These are phyloP conservation scores for Cytidiella melzeri DNA, from an alignment of 768 basidiomycete species.

Conservation along the genomic window DNA sequence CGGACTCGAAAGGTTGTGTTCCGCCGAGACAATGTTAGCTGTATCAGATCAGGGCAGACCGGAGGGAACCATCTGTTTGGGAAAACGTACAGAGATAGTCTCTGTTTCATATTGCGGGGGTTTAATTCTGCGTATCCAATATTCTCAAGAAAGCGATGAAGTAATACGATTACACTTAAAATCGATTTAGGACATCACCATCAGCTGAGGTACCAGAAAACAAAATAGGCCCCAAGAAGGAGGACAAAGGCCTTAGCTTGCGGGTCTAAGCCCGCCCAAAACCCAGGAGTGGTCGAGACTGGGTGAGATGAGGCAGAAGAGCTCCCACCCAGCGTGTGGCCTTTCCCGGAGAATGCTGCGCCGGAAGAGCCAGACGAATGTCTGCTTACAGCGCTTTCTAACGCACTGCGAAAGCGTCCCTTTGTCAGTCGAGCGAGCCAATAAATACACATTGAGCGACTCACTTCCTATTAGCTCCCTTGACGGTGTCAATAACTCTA, in stretches of 20 bases:
- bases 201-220: constrained; percentile 41
- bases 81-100: no score
- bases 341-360: constrained; percentile 61
- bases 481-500: constrained; percentile 63
- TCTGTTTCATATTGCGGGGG: no score
- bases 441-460: constrained; percentile 16
- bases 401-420: constrained; percentile 35
- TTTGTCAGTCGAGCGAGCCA: constrained; percentile 2
- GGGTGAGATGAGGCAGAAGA: constrained; percentile 9
- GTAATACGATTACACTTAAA: no score
- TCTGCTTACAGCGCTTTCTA: constrained; percentile 53
- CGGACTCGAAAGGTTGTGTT: no score
- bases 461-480: constrained; percentile 64
- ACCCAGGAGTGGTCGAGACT: constrained; percentile 28
- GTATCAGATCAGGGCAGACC: no score
- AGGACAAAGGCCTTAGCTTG: constrained; percentile 61
- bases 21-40: no score
- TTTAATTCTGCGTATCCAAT: no score
- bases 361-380: constrained; percentile 36
- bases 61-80: no score
- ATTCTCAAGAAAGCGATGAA: no score
- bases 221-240: constrained; percentile 55
- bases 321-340: constrained; percentile 62
- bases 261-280: constrained; percentile 50
- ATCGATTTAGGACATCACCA: no score